Conservation (phyloP, 2,329 filamentous ascomycete species). For the Alternaria metachromatica region DNA sequence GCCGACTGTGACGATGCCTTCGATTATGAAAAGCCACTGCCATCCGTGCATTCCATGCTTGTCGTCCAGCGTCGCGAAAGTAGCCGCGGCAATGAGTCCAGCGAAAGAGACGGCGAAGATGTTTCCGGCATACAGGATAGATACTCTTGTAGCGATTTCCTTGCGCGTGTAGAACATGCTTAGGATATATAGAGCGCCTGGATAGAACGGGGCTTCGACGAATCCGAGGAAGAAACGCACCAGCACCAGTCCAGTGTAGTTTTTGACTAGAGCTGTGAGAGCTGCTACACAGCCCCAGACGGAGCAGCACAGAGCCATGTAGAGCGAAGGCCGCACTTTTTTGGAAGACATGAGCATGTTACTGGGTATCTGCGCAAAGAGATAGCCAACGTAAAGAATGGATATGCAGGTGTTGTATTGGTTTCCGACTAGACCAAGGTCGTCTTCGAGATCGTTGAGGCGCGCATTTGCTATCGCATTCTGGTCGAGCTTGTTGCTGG, state of each 20-base stretch:
- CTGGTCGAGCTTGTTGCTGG: constrained; percentile 58
- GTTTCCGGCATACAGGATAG: constrained; percentile 47
- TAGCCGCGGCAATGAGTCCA: constrained; percentile 50
- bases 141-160: constrained; percentile 40
- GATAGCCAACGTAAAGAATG: constrained; percentile 63
- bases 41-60: constrained; percentile 38
- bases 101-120: constrained; percentile 50
- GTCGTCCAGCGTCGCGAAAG: constrained; percentile 31
- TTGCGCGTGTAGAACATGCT: constrained; percentile 70
- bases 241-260: constrained; percentile 37
- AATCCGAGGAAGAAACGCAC: constrained; percentile 40
- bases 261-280: constrained; percentile 33
- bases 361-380: constrained; percentile 47
- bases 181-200: constrained; percentile 66
- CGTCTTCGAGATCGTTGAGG: constrained; percentile 38
- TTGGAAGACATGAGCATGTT: constrained; percentile 53
- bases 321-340: constrained; percentile 38
- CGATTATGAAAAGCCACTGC: constrained; percentile 26
- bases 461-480: constrained; percentile 68
- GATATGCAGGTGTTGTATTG: constrained; percentile 66
- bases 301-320: constrained; percentile 41
- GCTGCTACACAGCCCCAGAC: constrained; percentile 43
- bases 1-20: constrained; percentile 3
- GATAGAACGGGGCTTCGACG: constrained; percentile 57
- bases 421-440: constrained; percentile 53